Base-by-base conservation (phyloP, 2,329 filamentous ascomycete genomes). In the Claviceps sp. region DNA sequence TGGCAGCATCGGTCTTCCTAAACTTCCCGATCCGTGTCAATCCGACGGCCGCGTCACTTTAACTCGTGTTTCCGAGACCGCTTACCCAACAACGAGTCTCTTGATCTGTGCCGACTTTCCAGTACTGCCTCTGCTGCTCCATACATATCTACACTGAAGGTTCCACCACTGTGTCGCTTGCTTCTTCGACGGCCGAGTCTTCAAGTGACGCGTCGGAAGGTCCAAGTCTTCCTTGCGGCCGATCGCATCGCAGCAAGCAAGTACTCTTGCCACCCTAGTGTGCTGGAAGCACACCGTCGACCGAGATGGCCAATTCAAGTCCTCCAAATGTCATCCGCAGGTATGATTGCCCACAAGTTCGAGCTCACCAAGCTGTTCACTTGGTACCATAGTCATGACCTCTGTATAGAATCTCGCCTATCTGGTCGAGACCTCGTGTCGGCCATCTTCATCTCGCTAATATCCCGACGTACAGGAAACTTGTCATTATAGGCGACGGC, bases 401-500 rank as follows among this genome's bases (percentile, higher is more conserved):
- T 26, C 19, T 19, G 8, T 24, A 1, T 10, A 14, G 17, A 48
- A 39, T 11, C 19, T 2, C n/a, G 34, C 6, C 19, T 26, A 7
- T 5, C 19, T 13, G 2, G 2, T 24, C 14, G 39, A 39, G 24
- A 5, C 6, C 14, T 19, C 11, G 10, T 48, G 19, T 5, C n/a
- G 19, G 16, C 8, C 4, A 46, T 11, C 7, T 26, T 19, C 13
- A 11, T 26, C 13, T 4, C 11, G 17, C 46, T 48, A 39, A 48
- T 50, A 24, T 2, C 24, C 1, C 14, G 16, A n/a, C 22, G 5
- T 26, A 17, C 65, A 95, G 90, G 76, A 96, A 96, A 74, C 77
- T 96, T 65, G 90, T 96, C 63, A 96, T 96, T 61, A 95, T 96
- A 63, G 90, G 90, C 56, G 90, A 96, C 65, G 93, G 93, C 74